Evolutionary conservation across 805 yeast species (phyloP).

Genomic region (Candida dajiaensis): DNA sequence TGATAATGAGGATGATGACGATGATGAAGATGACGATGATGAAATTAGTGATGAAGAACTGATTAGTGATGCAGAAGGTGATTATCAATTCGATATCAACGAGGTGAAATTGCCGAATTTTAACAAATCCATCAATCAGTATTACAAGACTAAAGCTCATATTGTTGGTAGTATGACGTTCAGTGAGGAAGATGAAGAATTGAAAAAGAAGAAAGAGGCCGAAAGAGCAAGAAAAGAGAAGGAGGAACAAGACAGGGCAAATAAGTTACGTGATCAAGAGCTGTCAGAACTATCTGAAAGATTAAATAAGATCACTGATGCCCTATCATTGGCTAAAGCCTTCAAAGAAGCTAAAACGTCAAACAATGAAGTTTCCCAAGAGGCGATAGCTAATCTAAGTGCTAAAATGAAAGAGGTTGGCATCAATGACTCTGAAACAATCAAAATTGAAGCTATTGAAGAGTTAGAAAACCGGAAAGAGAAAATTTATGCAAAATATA

Average conservation of each 20-base stretch:
- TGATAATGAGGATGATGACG: slow-evolving; percentile 18
- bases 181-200: neutral
- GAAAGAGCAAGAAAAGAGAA: slow-evolving; percentile 2
- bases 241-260: slow-evolving; percentile 4
- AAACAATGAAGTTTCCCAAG: slow-evolving; percentile 29
- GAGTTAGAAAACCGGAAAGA: slow-evolving; percentile 18
- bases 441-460: slow-evolving; percentile 13
- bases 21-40: slow-evolving; percentile 15
- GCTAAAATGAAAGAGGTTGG: slow-evolving; percentile 31
- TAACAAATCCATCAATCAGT: slow-evolving; percentile 29
- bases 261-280: slow-evolving; percentile 1
- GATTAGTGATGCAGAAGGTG: slow-evolving; percentile 46
- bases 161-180: slow-evolving; percentile 7
- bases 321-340: slow-evolving; percentile 54
- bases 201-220: neutral
- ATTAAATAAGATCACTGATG: slow-evolving; percentile 44
- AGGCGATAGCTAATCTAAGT: slow-evolving; percentile 25
- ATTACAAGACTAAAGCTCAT: slow-evolving; percentile 13
- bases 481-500: slow-evolving; percentile 14
- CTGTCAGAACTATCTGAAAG: slow-evolving; percentile 4
- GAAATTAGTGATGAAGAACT: slow-evolving; percentile 47
- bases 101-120: slow-evolving; percentile 27
- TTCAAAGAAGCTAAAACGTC: slow-evolving; percentile 47
- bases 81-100: slow-evolving; percentile 29
- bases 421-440: slow-evolving; percentile 32